A percentile compares a stretch with the other conserved stretches of the same genome.
Evolutionary conservation across 371 early-diverging fungal species (phyloP).

Genomic region (Circinella umbellata): DNA sequence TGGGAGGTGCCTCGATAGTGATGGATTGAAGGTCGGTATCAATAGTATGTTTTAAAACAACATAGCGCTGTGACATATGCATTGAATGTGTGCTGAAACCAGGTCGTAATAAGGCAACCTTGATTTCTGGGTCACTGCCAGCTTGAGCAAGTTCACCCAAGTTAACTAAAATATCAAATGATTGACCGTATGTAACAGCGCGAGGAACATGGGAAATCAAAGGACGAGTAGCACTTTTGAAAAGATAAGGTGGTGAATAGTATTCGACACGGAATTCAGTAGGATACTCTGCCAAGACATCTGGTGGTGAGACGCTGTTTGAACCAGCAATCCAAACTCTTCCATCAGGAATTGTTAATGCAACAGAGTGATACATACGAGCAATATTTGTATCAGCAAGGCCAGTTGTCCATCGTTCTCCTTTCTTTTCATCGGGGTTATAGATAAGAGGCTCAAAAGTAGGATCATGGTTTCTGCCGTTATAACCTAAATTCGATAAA

Average conservation of each 20-base stretch:
- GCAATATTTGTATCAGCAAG: conserved; percentile 64
- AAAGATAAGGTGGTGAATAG: conserved; percentile 67
- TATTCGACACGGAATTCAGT: conserved; percentile 70
- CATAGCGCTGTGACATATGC: conserved; percentile 68
- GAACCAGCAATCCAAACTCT: conserved; percentile 57
- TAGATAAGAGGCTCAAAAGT: conserved; percentile 64
- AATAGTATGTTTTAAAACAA: conserved; percentile 33
- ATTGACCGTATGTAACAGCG: conserved; percentile 43
- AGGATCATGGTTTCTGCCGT: conserved; percentile 55
- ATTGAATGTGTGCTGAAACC: conserved; percentile 71
- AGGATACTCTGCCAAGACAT: conserved; percentile 50
- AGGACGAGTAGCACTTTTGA: conserved; percentile 50
- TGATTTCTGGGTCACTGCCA: conserved; percentile 39
- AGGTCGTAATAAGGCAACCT: conserved; percentile 47
- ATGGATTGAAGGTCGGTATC: conserved; percentile 33
- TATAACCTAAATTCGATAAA: conserved; percentile 30
- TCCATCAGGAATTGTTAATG: conserved; percentile 61
- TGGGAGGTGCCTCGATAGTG: conserved; percentile 56
- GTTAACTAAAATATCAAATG: conserved; percentile 38
- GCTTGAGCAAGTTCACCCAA: conserved; percentile 31
- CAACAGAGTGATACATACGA: conserved; percentile 73
- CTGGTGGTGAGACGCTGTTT: conserved; percentile 49
- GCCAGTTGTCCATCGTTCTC: conserved; percentile 46
- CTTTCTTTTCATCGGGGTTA: conserved; percentile 46
- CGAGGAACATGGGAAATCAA: conserved; percentile 52